Base-by-base conservation (phyloP, 371 early-diverging fungal genomes). In the Mortierella sp. region DNA sequence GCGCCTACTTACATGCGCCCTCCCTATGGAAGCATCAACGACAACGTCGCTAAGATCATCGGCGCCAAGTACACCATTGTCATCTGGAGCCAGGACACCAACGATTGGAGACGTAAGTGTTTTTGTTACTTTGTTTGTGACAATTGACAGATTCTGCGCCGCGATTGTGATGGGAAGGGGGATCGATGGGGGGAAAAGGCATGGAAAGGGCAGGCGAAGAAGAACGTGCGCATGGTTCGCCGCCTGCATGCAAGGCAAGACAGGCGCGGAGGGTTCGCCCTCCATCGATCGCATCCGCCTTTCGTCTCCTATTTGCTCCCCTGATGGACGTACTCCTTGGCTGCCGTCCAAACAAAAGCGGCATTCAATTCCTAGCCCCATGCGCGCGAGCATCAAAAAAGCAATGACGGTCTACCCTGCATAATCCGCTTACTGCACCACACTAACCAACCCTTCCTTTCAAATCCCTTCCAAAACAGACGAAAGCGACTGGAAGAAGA, bases 71-170 rank as follows among this genome's bases (percentile, higher is more conserved):
- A 93, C 84, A 82, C 80, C 40, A 83, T 90, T 26, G 71, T 92
- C 28, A 78, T 83, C 46, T 93, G 93, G 93, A 89, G 89, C 75
- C 74, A 89, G 69, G 92, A 93, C 75, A 88, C 89, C n/a, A 80
- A 88, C 14, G 93, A 93, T 64, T 93, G 86, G 86, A 21, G 54
- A 34, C 86, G 77, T 77, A 77, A 71, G 81, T 71, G 5, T 26
- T 31, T 57, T 57, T 28, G 2, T 28, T 28, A 10, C 28, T 40
- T 54, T 55, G 48, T 13, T 54, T 13, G 9, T 31, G 59, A 59
- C 43, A 16, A 19, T 31, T 44, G 16, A n/a, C 44, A 37, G 82
- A 88, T 34, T 70, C 88, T 55, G 75, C 79, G 46, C 43, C 43
- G 90, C 89, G 88, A 89, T 71, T 4, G n/a, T 24, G 54, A 5